Evolutionary conservation across 148 eudicot genomes (phyloP).

Genomic region (Dysphania ambrosioides): DNA sequence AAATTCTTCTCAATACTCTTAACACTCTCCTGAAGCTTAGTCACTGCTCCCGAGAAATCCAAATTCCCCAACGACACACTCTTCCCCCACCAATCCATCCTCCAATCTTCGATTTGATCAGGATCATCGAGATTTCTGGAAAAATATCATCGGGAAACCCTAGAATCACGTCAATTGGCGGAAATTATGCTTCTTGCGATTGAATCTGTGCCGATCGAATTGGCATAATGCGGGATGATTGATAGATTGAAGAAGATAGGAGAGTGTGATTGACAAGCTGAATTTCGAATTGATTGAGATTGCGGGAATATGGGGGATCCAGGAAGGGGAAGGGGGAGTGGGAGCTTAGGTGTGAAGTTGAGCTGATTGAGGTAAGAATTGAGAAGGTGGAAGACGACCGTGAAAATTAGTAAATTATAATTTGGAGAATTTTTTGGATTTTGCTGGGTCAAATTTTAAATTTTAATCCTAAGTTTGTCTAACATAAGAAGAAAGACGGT

Average conservation of each 20-base stretch:
- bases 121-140: constrained; percentile 8
- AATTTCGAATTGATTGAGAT: too few relatives aligned
- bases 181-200: neutral
- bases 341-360: neutral
- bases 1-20: constrained; percentile 91
- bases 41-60: constrained; percentile 88
- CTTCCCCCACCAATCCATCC: constrained; percentile 88
- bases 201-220: neutral
- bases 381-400: too few relatives aligned
- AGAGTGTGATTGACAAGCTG: neutral
- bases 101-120: neutral
- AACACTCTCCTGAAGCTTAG: constrained; percentile 83
- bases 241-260: neutral
- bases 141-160: constrained; percentile 29
- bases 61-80: constrained; percentile 77
- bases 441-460: too few relatives aligned
- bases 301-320: neutral
- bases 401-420: too few relatives aligned
- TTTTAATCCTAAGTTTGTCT: too few relatives aligned
- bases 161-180: neutral
- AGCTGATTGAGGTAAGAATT: constrained; percentile 5
- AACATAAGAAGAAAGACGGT: too few relatives aligned
- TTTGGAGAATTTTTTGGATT: too few relatives aligned
- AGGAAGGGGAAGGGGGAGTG: neutral
- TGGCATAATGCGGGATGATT: neutral